Evolutionary conservation across 352 stramenopile genomes (phyloP).

Genomic region (Pythium monospermum): DNA sequence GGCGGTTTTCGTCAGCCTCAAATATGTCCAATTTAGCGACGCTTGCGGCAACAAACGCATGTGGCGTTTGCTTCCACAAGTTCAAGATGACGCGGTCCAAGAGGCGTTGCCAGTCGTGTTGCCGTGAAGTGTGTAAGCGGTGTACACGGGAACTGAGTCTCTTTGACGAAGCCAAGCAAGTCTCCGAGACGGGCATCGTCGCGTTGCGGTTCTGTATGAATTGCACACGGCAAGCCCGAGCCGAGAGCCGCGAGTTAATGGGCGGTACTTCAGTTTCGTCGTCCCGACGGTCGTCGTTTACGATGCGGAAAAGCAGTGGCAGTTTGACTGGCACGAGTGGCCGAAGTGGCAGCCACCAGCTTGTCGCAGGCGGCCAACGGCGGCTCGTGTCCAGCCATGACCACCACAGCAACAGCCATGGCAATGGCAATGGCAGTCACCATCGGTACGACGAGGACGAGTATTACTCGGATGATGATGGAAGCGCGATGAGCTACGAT

Average conservation of each 20-base stretch:
- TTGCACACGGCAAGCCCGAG: conserved; percentile 24
- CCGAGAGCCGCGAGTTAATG: conserved; percentile 10
- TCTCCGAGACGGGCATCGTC: conserved; percentile 21
- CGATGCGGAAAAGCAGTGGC: conserved; percentile 3
- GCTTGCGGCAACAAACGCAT: conserved; percentile 13
- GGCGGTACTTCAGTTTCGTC: neutral
- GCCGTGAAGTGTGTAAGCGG: conserved; percentile 25
- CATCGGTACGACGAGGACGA: conserved; percentile 10
- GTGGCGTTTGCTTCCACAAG: conserved; percentile 29
- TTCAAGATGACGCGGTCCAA: conserved; percentile 29
- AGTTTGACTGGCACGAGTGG: conserved; percentile 1
- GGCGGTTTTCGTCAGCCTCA: neutral
- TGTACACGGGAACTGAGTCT: conserved; percentile 25
- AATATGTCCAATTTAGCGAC: neutral
- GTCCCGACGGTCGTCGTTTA: conserved; percentile 5
- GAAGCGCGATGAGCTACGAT: conserved; percentile 10
- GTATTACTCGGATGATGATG: conserved; percentile 13
- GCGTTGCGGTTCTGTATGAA: conserved; percentile 29
- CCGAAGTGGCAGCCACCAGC: neutral
- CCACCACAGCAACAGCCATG: neutral
- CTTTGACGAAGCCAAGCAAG: conserved; percentile 25
- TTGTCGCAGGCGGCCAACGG: neutral
- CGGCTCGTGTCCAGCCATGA: neutral
- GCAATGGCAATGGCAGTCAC: conserved; percentile 3
- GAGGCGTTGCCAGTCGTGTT: conserved; percentile 23